Evolutionary conservation across 2,329 filamentous ascomycete species (phyloP), one percentile per base, ranked within the genome.

Genomic region (Dendryphion nanum): DNA sequence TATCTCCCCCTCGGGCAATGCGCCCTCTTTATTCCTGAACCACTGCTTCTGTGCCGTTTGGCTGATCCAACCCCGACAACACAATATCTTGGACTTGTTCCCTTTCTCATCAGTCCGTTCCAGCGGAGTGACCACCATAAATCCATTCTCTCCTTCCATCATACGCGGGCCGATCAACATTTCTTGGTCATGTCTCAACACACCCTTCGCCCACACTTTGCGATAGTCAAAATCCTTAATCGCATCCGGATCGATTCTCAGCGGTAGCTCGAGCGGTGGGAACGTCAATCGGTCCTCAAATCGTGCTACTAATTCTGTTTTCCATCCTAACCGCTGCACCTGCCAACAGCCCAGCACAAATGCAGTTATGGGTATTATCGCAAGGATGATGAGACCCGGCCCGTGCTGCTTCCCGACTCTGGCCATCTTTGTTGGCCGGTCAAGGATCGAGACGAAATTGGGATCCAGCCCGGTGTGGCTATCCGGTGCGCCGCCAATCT

Each of bases 291-390:
- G 86, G 72, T 98, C 90, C 70, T 97, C 93, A 66, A 87, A 89
- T 53, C 85, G 88, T 42, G 91, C 89, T 44, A 98, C 83, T 10
- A 98, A 76, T 31, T 95, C 86, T 4, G 89, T 89, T 66, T 98
- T 98, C 90, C 91, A 95, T 41, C 83, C 81, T 2, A 98, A 79
- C 8, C 93, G 85, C 64, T 95, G 82, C 37, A 98, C 86, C 65
- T 98, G 93, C 93, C 93, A 98, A 47, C 88, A 88, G 19, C 93
- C 93, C 13, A 98, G 82, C 38, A 76, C 73, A 66, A 98, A 95
- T 8, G 93, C 89, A 1, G 90, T 96, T 43, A 95, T 69, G 33
- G 93, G 93, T 56, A 98, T 97, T 36, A 95, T 70, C 28, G 88
- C 87, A 8, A 95, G 78, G 44, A 95, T 74, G 23, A 93, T 81